Base-by-base conservation (phyloP, 1,284 basidiomycete species). In the Porogramme epimiltina region DNA sequence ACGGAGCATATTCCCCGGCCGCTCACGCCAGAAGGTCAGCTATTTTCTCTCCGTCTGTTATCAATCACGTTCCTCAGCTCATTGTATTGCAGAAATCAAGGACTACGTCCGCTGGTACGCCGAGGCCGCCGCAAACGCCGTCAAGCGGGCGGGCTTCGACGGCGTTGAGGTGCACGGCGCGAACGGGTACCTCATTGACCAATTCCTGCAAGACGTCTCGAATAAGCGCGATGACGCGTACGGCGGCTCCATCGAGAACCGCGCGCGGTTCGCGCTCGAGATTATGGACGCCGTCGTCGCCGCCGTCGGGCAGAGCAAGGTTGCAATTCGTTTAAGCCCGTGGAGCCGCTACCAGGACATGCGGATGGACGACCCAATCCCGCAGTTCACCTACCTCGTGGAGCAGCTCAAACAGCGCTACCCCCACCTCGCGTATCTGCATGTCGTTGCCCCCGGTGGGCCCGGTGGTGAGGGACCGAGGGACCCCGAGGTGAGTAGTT, bases 181-280 rank as follows among this genome's bases (percentile, higher is more conserved):
- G 20, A 63, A 71, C 45, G 74, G 76, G 4, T 75, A 73, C 48
- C 63, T 77, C 25, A 47, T 74, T 22, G 73, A 75, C 52, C 73
- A 77, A 58, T 75, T 74, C 60, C 46, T 76, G 26, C 72, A 78
- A 59, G 68, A 73, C 39, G 62, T 68, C 0, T 59, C 71, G 44
- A 85, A 85, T 70, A 70, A 75, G 31, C 77, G 82, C 34, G 79
- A 76, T 9, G 84, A 87, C 66, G 68, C 73, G 43, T 87, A 82
- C 63, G 83, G 83, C 10, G 83, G 82, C 3, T 72, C 72, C 3
- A 51, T 81, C 24, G 78, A 81, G 65, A 83, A 83, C 62, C 70
- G 83, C 20, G 57, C 68, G 1, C 68, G 77, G 15, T 84, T 85
- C 52, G 59, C 70, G 2, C 67, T 82, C 58, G 73, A 74, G 58